These are phyloP conservation scores for Umbelopsis vinacea DNA, from an alignment of 192 early-diverging fungal genomes.

Conservation along the genomic window DNA sequence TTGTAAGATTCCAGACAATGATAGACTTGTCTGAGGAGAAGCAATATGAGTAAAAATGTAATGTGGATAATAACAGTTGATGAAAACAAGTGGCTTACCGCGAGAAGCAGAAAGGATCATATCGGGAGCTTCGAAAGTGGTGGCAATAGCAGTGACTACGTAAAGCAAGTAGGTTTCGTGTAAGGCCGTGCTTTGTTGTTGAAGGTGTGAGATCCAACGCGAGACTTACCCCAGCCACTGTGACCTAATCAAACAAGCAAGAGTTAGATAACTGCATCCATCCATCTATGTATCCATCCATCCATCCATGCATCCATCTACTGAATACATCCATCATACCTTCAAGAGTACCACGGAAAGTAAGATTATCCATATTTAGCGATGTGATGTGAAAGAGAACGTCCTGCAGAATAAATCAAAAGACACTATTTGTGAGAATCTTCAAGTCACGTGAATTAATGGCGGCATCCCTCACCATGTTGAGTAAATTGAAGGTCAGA, in stretches of 20 bases:
- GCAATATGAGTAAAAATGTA: not conserved
- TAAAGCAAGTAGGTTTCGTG: not conserved
- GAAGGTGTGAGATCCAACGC: not conserved
- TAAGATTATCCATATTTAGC: slow-evolving; percentile 39
- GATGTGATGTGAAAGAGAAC: slow-evolving; percentile 32
- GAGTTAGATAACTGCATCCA: slow-evolving; percentile 23
- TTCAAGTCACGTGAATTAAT: not conserved
- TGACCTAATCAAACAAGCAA: slow-evolving; percentile 29
- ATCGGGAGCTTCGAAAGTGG: slow-evolving; percentile 93
- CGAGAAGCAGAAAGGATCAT: slow-evolving; percentile 97
- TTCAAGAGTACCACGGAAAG: slow-evolving; percentile 42
- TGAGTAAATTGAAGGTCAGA: too few species aligned
- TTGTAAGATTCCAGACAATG: slow-evolving; percentile 95
- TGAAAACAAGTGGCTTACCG: slow-evolving; percentile 56
- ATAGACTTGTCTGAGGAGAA: slow-evolving; percentile 85
- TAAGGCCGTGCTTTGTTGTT: not conserved
- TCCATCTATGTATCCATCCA: slow-evolving; percentile 38
- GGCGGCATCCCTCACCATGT: too few species aligned
- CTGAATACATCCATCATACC: slow-evolving; percentile 4
- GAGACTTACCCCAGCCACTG: slow-evolving; percentile 42
- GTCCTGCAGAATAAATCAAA: not conserved
- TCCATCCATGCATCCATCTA: slow-evolving; percentile 21
- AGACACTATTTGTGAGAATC: not conserved
- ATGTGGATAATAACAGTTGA: not conserved
- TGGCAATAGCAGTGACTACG: slow-evolving; percentile 94